Base-by-base conservation (phyloP, 2,329 filamentous ascomycete species). In the Periglandula ipomoeae region DNA sequence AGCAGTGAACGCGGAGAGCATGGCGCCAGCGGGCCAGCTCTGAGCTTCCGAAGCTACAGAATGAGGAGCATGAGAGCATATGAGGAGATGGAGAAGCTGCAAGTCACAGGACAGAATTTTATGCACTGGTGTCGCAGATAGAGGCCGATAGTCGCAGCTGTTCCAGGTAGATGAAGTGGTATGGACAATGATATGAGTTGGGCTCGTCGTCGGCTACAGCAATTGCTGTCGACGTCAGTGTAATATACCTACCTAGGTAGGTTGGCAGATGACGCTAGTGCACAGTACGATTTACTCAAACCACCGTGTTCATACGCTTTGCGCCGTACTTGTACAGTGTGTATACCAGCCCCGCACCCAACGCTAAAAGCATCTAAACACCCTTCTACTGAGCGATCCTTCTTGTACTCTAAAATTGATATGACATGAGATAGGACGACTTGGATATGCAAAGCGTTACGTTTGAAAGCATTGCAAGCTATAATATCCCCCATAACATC, bases 1-100 rank as follows among this genome's bases (percentile, higher is more conserved):
- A 73, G 93, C 90, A 59, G 87, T 95, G 72, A 98, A 98, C 65
- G 93, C 93, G 70, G 91, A 94, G 70, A 98, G 85, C 93, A 96
- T 96, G 69, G 74, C 75, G 66, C 54, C 56, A 67, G 61, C 56
- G 41, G 56, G 61, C 67, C 68, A 71, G 70, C 71, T 66, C 69
- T 55, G 58, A 59, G 60, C 60, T 61, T 58, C 55, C 55, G 51
- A 52, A 51, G 55, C 54, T 64, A 65, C 57, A 49, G 51, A 50
- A 51, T 46, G 58, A 52, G 49, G 56, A 55, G 59, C 42, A 46
- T 49, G 42, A 49, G 47, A 49, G 20, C 23, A 32, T 26, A 20
- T 13, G 19, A 24, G 6, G 10, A 17, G 9, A 13, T 11, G 24
- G 15, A 5, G 22, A 15, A 38, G 9, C 23, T 17, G 39, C 17